Evolutionary conservation across 2,329 filamentous ascomycete species (phyloP), one percentile per base, ranked within the genome.

Genomic region (Didymella keratinophila): DNA sequence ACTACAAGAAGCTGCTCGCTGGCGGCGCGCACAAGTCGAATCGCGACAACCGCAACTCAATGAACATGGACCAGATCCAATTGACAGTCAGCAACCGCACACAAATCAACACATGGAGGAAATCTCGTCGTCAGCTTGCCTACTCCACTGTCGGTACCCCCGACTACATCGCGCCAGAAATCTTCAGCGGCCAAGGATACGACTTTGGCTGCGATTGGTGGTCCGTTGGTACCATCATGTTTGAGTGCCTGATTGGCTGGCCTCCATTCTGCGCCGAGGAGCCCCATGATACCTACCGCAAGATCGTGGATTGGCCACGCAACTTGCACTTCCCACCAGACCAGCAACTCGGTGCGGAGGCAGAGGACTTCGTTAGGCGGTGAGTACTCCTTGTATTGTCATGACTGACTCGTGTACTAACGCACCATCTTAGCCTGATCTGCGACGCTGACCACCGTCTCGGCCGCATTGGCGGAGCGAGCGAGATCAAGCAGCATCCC

Each of bases 201-300:
- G 92, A 92, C 58, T 97, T 94, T 72, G 90, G 96, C 75, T 99
- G 95, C 77, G 95, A 99, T 82, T 99, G 95, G 95, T 99, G 95
- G 95, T 96, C 92, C 21, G 86, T 99, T 48, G 95, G 95, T 52
- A 97, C 95, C 43, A 99, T 99, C 80, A 98, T 99, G 95, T 99
- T 98, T 72, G 95, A 99, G 79, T 99, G 95, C 78, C 84, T 99
- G 67, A 93, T 99, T 61, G 95, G 95, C 71, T 99, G 95, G 95
- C 95, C 95, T 54, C 95, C 95, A 28, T 99, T 99, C 86, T 99
- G 95, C 77, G 94, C 95, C 20, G 95, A 99, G 77, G 94, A 98
- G 76, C 91, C 93, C 60, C 94, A 96, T 74, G 95, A 98, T 78
- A 98, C 95, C 1, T 99, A 99, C 80, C 90, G 94, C 67, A 99